Base-by-base conservation (phyloP, 1,284 basidiomycete species). In the Moesziomyces antarcticus region DNA sequence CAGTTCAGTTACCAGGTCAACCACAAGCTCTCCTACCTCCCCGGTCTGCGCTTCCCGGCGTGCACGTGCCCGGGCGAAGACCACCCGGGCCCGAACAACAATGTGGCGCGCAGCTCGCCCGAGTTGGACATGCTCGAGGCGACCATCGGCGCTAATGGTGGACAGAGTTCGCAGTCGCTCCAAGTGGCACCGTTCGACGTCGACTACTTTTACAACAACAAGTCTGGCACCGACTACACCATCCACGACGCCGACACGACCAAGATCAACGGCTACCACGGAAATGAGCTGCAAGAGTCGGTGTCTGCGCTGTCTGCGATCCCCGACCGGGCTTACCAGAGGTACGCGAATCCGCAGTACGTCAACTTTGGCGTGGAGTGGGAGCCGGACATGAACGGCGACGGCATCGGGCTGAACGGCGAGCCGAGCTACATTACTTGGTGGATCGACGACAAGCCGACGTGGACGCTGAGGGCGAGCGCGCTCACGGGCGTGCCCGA, bases 131-230 rank as follows among this genome's bases (percentile, higher is more conserved):
- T 84, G 44, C 67, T 81, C 50, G 81, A 84, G 64, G 75, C 80
- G 8, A 87, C 89, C 69, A 86, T 86, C 88, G 85, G 90, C 88
- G 81, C 51, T 8, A 59, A 51, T 14, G 61, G 47, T 22, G 66
- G 70, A 5, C 45, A 56, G 22, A 77, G 74, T 3, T 82, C 78
- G 63, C 69, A 78, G 64, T 80, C 80, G 8, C 68, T 77, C 30
- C 82, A 83, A 48, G 67, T 78, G n/a, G 82, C 82, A 1, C 83
- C 83, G 1, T 83, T 81, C 54, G 78, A 80, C 52, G 43, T 68
- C 16, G 66, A 68, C 33, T 79, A 79, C 52, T 60, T 72, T 30
- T 81, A 79, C 73, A 60, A 71, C 40, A 47, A 70, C 13, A 49
- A 50, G 20, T 52, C 42, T 0, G 52, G 57, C 14, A 56, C 53